Base-by-base conservation (phyloP, 768 basidiomycete species). In the Butyriboletus loyo region DNA sequence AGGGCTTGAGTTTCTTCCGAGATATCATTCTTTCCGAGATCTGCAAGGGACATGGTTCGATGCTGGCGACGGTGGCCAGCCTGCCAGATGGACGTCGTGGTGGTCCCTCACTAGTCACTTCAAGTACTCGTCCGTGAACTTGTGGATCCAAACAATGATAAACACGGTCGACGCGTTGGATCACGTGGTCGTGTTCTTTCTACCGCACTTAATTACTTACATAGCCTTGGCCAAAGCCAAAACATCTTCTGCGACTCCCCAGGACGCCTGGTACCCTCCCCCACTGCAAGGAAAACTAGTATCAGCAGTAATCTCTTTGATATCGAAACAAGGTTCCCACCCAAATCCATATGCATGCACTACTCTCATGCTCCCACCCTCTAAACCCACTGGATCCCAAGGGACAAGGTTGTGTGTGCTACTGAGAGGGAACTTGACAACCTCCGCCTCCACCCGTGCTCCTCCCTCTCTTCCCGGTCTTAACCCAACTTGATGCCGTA, bases 331-430 rank as follows among this genome's bases (percentile, higher is more conserved):
- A 39, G 6, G 7, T 39, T 3, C 75, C 49, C 37, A 78, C 78
- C 83, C 83, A 34, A 84, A 80, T 7, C 83, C 83, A 63, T 85
- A 85, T 24, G 81, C 80, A 67, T 85, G 83, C 19, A 82, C 72
- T 3, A 83, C 75, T 13, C 58, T 53, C 59, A 72, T 63, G 22
- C 61, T 53, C 42, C 57, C 57, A 30, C 8, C 45, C 31, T 35
- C 56, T 66, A 46, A 66, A 53, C 53, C 62, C 35, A 49, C 55
- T 36, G 47, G 35, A 45, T 54, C 46, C 63, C 49, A 51, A 49
- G 53, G 60, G 41, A 52, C 60, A 46, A 60, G 60, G 46, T 42
- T 28, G 52, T 58, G 55, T 0, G 55, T 49, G 49, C 40, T 52
- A 36, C 32, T 58, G 48, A 71, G 63, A 41, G 76, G 77, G 21